phyloP scores from a whole-genome alignment of 352 stramenopile species.

The Thalassiosira exigua region DNA sequence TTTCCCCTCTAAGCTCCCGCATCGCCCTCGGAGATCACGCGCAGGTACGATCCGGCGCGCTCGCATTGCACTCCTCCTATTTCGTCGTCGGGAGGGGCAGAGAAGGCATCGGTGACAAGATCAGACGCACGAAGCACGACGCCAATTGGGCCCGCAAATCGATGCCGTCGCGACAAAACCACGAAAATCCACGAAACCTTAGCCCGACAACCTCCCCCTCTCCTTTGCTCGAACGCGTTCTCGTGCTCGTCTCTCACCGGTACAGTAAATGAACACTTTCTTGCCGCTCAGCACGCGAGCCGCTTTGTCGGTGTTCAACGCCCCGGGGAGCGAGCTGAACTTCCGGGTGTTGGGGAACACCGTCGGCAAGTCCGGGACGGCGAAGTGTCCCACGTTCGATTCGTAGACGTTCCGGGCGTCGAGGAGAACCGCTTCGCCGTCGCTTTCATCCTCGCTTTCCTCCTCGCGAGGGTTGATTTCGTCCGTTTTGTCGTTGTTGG shows the following conservation, averaged over 20 bases:
- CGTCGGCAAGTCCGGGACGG: constrained; percentile 54
- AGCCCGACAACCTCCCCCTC: too few species aligned
- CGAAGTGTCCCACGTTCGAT: constrained; percentile 75
- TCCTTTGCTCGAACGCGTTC: too few species aligned
- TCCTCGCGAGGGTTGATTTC: not conserved
- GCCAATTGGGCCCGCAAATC: too few species aligned
- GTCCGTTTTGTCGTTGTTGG: not conserved
- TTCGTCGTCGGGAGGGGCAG: too few species aligned
- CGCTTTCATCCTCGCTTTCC: not conserved
- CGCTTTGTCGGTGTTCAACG: constrained; percentile 58
- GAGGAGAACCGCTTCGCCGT: constrained; percentile 52
- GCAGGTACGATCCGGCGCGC: constrained; percentile 80
- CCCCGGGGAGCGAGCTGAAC: constrained; percentile 72
- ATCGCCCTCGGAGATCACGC: constrained; percentile 58
- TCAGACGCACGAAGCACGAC: too few species aligned
- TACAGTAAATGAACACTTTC: constrained; percentile 84
- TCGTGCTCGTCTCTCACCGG: too few species aligned
- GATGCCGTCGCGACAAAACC: too few species aligned
- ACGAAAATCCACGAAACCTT: too few species aligned
- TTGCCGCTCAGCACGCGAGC: constrained; percentile 72
- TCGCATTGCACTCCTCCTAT: constrained; percentile 86
- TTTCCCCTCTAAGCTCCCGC: constrained; percentile 51
- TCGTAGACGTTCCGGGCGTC: constrained; percentile 84
- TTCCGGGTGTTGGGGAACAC: constrained; percentile 83
- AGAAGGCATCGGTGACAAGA: too few species aligned